Conservation (phyloP, 805 yeast species). For the Barnettozyma siamensis region DNA sequence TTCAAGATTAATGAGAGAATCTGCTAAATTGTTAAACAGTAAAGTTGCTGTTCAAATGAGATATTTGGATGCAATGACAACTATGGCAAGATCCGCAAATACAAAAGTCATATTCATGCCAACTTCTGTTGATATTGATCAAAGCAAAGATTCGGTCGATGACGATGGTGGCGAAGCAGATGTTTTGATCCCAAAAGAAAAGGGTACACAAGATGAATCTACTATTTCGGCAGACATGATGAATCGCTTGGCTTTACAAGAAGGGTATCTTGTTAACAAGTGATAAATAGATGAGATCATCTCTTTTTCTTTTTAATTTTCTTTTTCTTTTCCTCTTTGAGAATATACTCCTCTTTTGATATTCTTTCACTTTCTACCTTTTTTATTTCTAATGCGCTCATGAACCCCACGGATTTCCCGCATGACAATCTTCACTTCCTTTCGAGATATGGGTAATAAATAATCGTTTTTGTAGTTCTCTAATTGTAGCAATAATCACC, state of each 20-base stretch:
- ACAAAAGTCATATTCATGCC: constrained; percentile 77
- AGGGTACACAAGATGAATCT: neutral
- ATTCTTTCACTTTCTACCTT: too few species aligned
- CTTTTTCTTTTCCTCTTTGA: neutral
- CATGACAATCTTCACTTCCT: too few species aligned
- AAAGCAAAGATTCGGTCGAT: constrained; percentile 3
- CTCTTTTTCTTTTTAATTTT: too few species aligned
- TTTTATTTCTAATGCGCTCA: neutral
- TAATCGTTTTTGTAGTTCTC: too few species aligned
- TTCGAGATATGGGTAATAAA: too few species aligned
- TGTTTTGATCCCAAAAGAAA: neutral
- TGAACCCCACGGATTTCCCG: neutral
- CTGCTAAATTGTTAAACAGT: constrained; percentile 69
- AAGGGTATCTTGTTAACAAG: constrained; percentile 5
- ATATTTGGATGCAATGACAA: constrained; percentile 73
- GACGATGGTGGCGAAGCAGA: constrained; percentile 3
- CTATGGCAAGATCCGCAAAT: constrained; percentile 56
- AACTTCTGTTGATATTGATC: constrained; percentile 35
- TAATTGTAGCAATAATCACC: constrained; percentile 35
- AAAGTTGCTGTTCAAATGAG: constrained; percentile 76
- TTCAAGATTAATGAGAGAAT: constrained; percentile 72
- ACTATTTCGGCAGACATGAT: constrained; percentile 1
- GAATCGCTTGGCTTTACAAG: constrained; percentile 8
- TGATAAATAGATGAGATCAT: too few species aligned
- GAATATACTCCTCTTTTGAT: too few species aligned